Evolutionary conservation across 2,329 filamentous ascomycete species (phyloP).

Genomic region (Ustulina deusta): DNA sequence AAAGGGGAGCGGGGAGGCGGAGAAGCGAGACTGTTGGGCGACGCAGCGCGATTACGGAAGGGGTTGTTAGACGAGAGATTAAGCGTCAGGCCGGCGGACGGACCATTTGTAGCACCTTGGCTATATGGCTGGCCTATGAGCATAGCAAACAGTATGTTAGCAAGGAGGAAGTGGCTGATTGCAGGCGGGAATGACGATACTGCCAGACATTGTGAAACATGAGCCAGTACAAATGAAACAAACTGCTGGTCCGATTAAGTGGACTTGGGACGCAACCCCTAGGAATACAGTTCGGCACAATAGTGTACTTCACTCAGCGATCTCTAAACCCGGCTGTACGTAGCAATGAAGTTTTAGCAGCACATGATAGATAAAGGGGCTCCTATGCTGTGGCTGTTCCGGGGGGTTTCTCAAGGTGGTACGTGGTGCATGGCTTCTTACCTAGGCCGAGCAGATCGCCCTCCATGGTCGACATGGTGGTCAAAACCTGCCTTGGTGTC

Average conservation of each 20-base stretch:
- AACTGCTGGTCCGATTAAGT: conserved; percentile 55
- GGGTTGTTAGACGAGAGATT: conserved; percentile 86
- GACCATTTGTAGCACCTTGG: conserved; percentile 52
- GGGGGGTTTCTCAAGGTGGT: conserved; percentile 9
- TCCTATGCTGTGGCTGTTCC: conserved; percentile 14
- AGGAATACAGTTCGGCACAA: conserved; percentile 10
- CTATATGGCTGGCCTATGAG: conserved; percentile 54
- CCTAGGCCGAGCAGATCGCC: conserved; percentile 43
- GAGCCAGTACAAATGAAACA: conserved; percentile 61
- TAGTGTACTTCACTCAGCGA: conserved; percentile 25
- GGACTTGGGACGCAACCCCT: conserved; percentile 45
- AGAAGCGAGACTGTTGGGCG: conserved; percentile 61
- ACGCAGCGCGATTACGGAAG: conserved; percentile 78
- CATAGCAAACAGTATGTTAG: conserved; percentile 48
- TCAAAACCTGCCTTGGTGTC: conserved; percentile 35
- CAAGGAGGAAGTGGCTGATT: conserved; percentile 50
- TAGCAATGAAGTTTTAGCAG: conserved; percentile 8
- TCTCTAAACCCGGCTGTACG: conserved; percentile 14
- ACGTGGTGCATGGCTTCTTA: conserved; percentile 35
- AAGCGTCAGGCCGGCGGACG: conserved; percentile 66
- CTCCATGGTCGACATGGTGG: conserved; percentile 39
- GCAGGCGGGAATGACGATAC: conserved; percentile 58
- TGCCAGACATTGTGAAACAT: conserved; percentile 61
- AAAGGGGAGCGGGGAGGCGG: conserved; percentile 66
- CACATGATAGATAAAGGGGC: conserved; percentile 30